Evolutionary conservation across 345 rosid species (phyloP), one percentile per base, ranked within the genome.

Genomic region (Capsella bursapastoris): DNA sequence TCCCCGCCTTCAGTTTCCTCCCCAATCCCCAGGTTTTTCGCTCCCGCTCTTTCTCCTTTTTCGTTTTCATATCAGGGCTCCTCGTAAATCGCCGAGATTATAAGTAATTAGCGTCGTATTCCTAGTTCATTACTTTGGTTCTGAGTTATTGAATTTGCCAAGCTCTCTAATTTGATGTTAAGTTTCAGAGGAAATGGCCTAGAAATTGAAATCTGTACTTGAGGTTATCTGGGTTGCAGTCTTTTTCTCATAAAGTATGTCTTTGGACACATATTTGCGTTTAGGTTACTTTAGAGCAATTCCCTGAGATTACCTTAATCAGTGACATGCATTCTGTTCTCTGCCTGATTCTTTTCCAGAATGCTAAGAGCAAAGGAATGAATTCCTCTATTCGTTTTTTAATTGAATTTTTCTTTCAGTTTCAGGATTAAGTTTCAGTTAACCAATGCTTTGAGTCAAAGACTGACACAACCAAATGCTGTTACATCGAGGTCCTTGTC

Each of bases 351-450:
- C 55, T 60, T 29, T 4, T 15, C 29, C 31, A 32, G 10, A 48
- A 44, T 16, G 2, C 16, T 6, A 64, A 28, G 29, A 47, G 16
- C n/a, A 13, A 51, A 13, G 27, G 22, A 63, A 12, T 18, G 34
- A 6, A 4, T 56, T 57, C 11, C 27, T 74, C 55, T 49, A 15
- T 32, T 51, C 3, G 40, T 40, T 45, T 18, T 47, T 57, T 45
- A 40, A 34, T 73, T 43, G 51, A 28, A 22, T 32, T 37, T 68
- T 3, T 29, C 15, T 45, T 52, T 57, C 12, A 2, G 50, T 79
- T 79, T 70, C 85, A 91, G 97, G 85, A n/a, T 75, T 57, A 72
- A 48, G 61, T 80, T 83, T 84, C 80, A 77, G 12, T 37, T 61
- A 74, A 83, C 78, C 47, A 76, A 65, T 65, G 75, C 67, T 64